Evolutionary conservation across 2,329 filamentous ascomycete species (phyloP), one percentile per base, ranked within the genome.

Genomic region (Knoxdaviesia proteae): DNA sequence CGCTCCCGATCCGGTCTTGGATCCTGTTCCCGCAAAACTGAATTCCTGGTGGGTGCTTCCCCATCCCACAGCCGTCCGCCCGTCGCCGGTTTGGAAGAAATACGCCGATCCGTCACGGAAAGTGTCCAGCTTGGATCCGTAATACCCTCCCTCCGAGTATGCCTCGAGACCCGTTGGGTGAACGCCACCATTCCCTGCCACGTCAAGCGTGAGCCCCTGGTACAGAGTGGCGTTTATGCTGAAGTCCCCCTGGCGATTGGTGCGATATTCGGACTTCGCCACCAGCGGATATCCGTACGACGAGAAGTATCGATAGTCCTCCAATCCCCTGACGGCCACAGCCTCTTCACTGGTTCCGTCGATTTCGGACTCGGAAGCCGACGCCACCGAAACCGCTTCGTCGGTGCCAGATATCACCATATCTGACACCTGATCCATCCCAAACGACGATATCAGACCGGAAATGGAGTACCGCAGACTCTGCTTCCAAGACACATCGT

Each of bases 91-190:
- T 42, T 62, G 59, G n/a, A 64, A 58, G 53, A 74, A 80, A 32
- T 53, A 57, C 5, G 74, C 77, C 5, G 62, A 68, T 33, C 74
- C 75, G 36, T 71, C 68, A 47, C 76, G 69, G 36, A 53, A 63
- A 1, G 74, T 80, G 2, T 51, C 53, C 7, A 74, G 51, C 3
- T 47, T 48, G 6, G 54, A 53, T 33, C 49, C 56, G 42, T 39
- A 39, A 42, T 47, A 54, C 29, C 36, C 47, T 32, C 41, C 52
- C 36, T 36, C 52, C 44, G 44, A 59, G 39, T 4, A 77, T 0
- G 67, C 69, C 48, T 79, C 71, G 3, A 79, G 57, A 2, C 73
- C 74, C 0, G 66, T 72, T 0, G 77, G 70, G 41, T 80, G 67
- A 6, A 65, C 60, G 5, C 59, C 20, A 20, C 20, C 51, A 5